These are phyloP conservation scores for Psidium friedrichsthalianum DNA, from an alignment of 345 rosid genomes.

Conservation along the genomic window DNA sequence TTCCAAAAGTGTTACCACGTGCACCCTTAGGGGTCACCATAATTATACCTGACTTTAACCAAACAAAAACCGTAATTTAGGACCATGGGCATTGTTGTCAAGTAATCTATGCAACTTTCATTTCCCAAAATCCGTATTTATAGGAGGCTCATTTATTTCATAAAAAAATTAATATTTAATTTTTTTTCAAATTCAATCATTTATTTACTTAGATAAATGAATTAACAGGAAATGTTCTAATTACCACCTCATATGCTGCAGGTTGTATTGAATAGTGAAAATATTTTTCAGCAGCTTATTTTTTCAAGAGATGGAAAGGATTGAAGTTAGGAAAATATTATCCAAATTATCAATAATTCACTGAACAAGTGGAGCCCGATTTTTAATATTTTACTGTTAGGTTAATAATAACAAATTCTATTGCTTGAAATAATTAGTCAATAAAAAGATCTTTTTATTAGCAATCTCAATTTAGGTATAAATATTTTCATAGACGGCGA, in stretches of 20 bases:
- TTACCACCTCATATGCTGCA: background rate
- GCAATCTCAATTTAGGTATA: accelerated
- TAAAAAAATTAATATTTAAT: too few species aligned
- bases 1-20: too few species aligned
- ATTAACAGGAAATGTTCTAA: background rate
- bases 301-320: background rate
- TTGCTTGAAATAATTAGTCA: background rate
- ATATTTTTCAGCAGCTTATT: background rate
- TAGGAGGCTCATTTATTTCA: background rate
- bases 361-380: accelerated
- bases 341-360: background rate
- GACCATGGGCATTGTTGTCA: too few species aligned
- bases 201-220: background rate
- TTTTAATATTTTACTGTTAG: background rate
- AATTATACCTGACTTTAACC: too few species aligned
- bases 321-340: background rate
- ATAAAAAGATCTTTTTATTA: background rate
- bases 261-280: background rate
- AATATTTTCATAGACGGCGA: background rate
- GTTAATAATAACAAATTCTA: background rate
- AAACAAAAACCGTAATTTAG: too few species aligned
- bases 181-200: too few species aligned
- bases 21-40: too few species aligned
- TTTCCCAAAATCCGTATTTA: background rate
- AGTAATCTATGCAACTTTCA: background rate